Evolutionary conservation across 2,329 filamentous ascomycete genomes (phyloP), one percentile per base, ranked within the genome.

Genomic region (Aspergillus sergii): DNA sequence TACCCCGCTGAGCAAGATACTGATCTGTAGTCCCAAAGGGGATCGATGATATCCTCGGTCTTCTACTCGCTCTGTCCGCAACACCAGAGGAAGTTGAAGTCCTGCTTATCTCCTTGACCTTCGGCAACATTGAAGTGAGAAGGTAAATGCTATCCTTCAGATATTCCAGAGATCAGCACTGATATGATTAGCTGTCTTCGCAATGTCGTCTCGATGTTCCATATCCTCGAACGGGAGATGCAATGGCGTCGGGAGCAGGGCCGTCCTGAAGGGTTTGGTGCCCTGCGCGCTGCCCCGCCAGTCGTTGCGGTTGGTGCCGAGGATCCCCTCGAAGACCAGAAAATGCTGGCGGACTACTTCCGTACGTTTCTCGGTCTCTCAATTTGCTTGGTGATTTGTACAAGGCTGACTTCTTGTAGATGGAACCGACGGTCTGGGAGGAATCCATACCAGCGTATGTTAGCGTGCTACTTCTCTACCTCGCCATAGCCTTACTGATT

Each of bases 171-270:
- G 19, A 28, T 7, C 32, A 21, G 19, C 34, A 39, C 30, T 53
- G 45, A 56, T 39, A 12, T 3, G 14, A 53, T 34, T 64, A 94
- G 91, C 77, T 97, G 93, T 72, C 84, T 97, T 57, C 89, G 91
- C 57, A 99, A 99, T 79, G 89, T 91, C 19, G 89, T 98, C 45
- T 91, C 93, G 28, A 83, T 98, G 65, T 98, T 99, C 81, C 90
- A 97, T 72, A 90, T 96, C 63, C 86, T 99, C 59, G 93, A 96
- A 68, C 92, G 93, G 75, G 95, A 99, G 80, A 84, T 93, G 69
- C 85, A 87, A 69, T 98, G 94, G 94, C 87, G 95, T 66, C 88
- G 87, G 74, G 81, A 86, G 14, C 85, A 88, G 48, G 91, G 91
- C 21, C 85, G 84, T 60, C 79, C 86, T 0, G 83, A 89, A 60